Conservation (phyloP, 176 grass and related monocot genomes). For the Musa acuminata region DNA sequence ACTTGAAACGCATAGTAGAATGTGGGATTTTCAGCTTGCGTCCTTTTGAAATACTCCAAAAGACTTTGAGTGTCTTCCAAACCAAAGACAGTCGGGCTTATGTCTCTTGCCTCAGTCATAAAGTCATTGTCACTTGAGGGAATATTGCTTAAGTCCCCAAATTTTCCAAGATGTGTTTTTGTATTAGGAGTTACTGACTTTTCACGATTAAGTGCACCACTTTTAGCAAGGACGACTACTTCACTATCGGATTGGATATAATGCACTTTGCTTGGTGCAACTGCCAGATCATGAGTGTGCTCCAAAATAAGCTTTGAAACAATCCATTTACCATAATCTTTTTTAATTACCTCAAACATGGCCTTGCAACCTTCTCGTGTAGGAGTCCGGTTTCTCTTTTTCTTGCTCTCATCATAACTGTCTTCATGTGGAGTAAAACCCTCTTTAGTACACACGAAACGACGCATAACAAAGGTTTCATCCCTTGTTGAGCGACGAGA, state of each 20-base stretch:
- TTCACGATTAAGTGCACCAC: constrained; percentile 26
- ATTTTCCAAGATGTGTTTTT: constrained; percentile 20
- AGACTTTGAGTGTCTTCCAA: constrained; percentile 48
- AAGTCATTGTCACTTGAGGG: constrained; percentile 22
- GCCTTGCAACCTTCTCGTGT: constrained; percentile 58
- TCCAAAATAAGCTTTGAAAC: constrained; percentile 59
- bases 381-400: constrained; percentile 44
- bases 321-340: constrained; percentile 54
- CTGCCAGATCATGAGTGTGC: constrained; percentile 54
- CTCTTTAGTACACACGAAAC: constrained; percentile 68
- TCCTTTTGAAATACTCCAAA: constrained; percentile 53
- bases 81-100: constrained; percentile 2
- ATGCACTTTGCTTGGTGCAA: constrained; percentile 51
- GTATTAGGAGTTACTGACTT: constrained; percentile 25
- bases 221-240: constrained; percentile 66
- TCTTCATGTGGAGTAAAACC: constrained; percentile 43
- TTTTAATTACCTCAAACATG: constrained; percentile 60
- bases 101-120: constrained; percentile 14
- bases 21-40: constrained; percentile 52
- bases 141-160: constrained; percentile 17
- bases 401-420: constrained; percentile 43
- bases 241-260: constrained; percentile 63
- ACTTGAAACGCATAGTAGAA: constrained; percentile 57
- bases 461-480: constrained; percentile 48
- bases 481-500: constrained; percentile 50